phyloP scores from a whole-genome alignment of 2,329 filamentous ascomycete species.

The Cryphonectria carpinicola region DNA sequence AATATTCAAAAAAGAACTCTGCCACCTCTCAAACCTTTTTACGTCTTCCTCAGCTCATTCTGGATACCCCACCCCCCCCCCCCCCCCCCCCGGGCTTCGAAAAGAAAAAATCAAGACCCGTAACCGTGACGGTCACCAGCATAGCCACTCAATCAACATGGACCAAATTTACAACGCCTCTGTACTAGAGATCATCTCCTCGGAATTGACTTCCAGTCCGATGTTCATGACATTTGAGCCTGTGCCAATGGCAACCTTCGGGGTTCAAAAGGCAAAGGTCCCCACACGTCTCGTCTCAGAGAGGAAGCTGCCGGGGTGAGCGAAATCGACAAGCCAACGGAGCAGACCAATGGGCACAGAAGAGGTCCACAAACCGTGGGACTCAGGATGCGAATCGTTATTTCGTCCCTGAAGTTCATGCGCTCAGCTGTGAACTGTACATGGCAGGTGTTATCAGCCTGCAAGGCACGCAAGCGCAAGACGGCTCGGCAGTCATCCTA shows the following conservation, averaged over 20 bases:
- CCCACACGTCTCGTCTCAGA: slow-evolving; percentile 8
- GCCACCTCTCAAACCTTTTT: not conserved
- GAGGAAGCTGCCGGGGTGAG: slow-evolving; percentile 16
- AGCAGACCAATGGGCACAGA: not conserved
- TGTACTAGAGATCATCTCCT: not conserved
- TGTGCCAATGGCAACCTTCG: not conserved
- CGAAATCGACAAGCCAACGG: slow-evolving; percentile 8
- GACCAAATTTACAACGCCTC: not conserved
- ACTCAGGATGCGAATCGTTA: not conserved
- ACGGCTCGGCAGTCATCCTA: not conserved
- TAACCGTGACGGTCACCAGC: not conserved
- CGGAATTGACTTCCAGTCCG: too few relatives aligned
- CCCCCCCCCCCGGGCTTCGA: not conserved
- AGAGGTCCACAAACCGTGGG: not conserved
- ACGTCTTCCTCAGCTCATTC: not conserved
- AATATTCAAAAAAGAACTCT: not conserved
- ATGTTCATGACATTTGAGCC: not conserved
- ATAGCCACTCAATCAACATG: not conserved
- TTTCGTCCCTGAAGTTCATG: not conserved
- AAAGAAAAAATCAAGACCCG: not conserved
- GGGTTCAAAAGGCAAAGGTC: slow-evolving; percentile 6
- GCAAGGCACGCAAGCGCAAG: not conserved
- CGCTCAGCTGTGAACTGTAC: slow-evolving; percentile 8
- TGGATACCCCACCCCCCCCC: not conserved
- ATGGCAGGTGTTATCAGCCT: slow-evolving; percentile 16